Conservation (phyloP, 202 grass and related monocot genomes). For the Setaria viridis region DNA sequence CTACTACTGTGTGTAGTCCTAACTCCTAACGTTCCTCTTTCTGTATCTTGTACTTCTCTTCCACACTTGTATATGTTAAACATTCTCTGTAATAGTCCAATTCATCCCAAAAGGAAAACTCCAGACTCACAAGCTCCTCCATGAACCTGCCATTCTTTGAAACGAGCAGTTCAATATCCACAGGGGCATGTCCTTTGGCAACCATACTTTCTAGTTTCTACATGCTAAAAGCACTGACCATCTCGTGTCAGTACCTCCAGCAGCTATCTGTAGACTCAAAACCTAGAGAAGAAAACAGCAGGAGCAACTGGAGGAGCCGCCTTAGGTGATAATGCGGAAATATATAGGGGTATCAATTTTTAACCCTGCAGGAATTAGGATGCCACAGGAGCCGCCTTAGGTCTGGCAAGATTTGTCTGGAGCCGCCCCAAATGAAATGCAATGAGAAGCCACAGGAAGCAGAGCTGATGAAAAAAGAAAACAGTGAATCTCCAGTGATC, state of each 20-base stretch:
- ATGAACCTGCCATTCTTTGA: neutral
- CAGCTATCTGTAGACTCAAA: neutral
- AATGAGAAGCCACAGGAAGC: conserved; percentile 77
- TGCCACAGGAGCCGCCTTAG: conserved; percentile 47
- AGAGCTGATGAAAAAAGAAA: conserved; percentile 58
- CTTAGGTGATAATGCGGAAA: neutral
- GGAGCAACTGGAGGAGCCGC: neutral
- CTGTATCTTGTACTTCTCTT: neutral
- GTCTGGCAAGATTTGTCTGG: conserved; percentile 70
- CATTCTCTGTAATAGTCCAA: neutral
- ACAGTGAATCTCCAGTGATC: neutral
- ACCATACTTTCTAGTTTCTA: conserved; percentile 10
- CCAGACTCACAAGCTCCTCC: neutral
- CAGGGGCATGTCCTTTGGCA: neutral
- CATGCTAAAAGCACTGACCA: neutral
- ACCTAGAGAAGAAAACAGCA: neutral
- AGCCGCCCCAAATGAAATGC: conserved; percentile 85
- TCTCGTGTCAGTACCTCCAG: neutral
- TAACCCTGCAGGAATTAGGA: conserved; percentile 25
- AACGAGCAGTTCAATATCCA: neutral
- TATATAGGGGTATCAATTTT: neutral
- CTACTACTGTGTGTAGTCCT: neutral
- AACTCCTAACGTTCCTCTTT: neutral
- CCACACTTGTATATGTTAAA: neutral
- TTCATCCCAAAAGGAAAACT: neutral